Base-by-base conservation (phyloP, 176 grass and related monocot genomes). In the Secale cereale region DNA sequence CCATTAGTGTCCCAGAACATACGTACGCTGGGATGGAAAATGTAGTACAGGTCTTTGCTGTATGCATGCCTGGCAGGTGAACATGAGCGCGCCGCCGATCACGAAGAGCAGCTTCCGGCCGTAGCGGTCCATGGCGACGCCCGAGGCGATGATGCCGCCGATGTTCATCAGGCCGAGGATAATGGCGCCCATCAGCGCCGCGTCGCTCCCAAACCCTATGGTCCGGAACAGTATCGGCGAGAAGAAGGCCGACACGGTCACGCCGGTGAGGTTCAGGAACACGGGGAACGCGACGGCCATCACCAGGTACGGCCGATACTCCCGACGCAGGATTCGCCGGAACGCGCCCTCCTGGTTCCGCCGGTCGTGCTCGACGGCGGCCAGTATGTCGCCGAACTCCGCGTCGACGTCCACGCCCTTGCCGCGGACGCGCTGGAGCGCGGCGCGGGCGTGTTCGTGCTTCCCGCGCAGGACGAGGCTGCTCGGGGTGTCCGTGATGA, bases 401-500 rank as follows among this genome's bases (percentile, higher is more conserved):
- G 86, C 86, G 39, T 87, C 88, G 13, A 98, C 10, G 82, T 98
- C 96, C 6, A 87, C 86, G 64, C 74, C 82, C 37, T 89, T 59
- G 28, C 93, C 97, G 32, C 97, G 93, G 78, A 95, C 75, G 27
- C 81, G 89, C 50, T 86, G 88, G 22, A 96, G 97, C 60, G 93
- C 91, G 50, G 82, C 91, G 87, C 91, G 89, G 4, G 97, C 97
- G 0, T 56, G 65, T 57, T 96, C 91, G 89, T 86, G 85, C 76
- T 78, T 92, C 74, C 94, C 94, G 62, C 97, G 97, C 25, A 92
- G 76, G 41, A 99, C 89, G 35, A 99, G 86, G 84, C 93, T 99
- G 78, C 91, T 99, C 17, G 93, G 97, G 3, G 90, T 96, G 90
- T 99, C 97, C 22, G 91, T 77, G 88, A 96, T 99, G 88, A 86